A percentile compares a stretch with the other conserved stretches of the same genome.
Conservation (phyloP, 805 yeast species). For the Saccharomycodes ludwigii region DNA sequence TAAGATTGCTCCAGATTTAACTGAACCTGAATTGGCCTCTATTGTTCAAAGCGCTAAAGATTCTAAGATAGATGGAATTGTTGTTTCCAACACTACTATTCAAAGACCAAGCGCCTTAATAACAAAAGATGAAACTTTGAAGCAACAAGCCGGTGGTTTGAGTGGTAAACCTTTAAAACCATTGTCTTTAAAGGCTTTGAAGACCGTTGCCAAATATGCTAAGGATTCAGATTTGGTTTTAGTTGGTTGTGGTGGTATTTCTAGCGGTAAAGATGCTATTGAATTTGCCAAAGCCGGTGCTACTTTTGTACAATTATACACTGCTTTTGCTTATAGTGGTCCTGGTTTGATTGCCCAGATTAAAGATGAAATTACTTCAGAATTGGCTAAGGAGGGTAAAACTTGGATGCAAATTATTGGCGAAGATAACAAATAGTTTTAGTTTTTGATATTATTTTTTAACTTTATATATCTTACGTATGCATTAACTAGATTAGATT, state of each 20-base stretch:
- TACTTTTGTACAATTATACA: constrained; percentile 72
- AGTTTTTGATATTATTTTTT: neutral
- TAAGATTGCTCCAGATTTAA: constrained; percentile 87
- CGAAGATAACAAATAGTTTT: constrained; percentile 32
- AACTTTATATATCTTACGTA: neutral
- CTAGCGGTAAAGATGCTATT: constrained; percentile 75
- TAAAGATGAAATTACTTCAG: constrained; percentile 44
- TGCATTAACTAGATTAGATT: constrained; percentile 4
- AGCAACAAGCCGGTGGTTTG: constrained; percentile 68
- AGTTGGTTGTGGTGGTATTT: constrained; percentile 91
- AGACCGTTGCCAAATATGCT: constrained; percentile 58
- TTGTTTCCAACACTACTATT: constrained; percentile 85
- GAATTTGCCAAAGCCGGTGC: constrained; percentile 95
- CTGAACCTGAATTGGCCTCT: constrained; percentile 66
- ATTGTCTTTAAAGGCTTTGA: constrained; percentile 57
- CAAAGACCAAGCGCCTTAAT: constrained; percentile 59
- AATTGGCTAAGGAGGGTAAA: constrained; percentile 60
- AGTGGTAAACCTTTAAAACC: constrained; percentile 90
- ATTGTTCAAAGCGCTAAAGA: constrained; percentile 71
- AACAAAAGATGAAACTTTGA: constrained; percentile 32
- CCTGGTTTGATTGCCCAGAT: constrained; percentile 66
- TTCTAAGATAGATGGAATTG: constrained; percentile 80
- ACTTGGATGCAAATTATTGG: constrained; percentile 79
- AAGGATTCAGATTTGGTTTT: constrained; percentile 63
- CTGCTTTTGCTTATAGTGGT: constrained; percentile 86